Evolutionary conservation across 1,284 basidiomycete species (phyloP).

Genomic region (Moesziomyces sp.): DNA sequence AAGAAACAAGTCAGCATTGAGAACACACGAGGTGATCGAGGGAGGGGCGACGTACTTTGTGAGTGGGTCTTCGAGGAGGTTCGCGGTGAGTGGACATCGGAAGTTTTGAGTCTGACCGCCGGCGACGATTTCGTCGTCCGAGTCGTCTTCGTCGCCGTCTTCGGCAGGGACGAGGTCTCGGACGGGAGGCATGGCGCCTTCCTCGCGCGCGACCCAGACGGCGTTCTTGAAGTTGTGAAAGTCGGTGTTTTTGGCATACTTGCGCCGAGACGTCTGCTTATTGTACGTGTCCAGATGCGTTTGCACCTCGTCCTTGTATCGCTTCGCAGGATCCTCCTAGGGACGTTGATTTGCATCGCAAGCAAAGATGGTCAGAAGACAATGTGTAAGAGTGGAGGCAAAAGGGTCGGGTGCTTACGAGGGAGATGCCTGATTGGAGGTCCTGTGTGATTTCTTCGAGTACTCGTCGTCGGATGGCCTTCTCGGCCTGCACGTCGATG

Average conservation of each 20-base stretch:
- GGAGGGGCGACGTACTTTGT: conserved; percentile 26
- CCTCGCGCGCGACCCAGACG: conserved; percentile 48
- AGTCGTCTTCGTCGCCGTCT: conserved; percentile 33
- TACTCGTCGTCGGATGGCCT: conserved; percentile 29
- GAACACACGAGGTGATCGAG: neutral
- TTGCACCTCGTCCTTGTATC: conserved; percentile 30
- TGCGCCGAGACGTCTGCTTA: conserved; percentile 48
- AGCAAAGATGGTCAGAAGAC: neutral
- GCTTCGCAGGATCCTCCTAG: conserved; percentile 16
- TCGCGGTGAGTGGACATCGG: conserved; percentile 55
- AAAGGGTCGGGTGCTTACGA: conserved; percentile 23
- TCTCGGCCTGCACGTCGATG: conserved; percentile 52
- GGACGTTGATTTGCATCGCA: neutral
- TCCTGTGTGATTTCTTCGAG: conserved; percentile 41
- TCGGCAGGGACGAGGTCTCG: conserved; percentile 52
- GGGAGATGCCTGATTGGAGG: conserved; percentile 16
- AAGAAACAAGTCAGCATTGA: no score
- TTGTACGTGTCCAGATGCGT: conserved; percentile 25
- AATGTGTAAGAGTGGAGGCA: neutral
- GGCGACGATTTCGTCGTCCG: conserved; percentile 53
- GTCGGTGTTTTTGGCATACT: conserved; percentile 43
- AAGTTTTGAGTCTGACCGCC: conserved; percentile 53
- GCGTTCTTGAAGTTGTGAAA: conserved; percentile 55
- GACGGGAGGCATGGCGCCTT: conserved; percentile 58
- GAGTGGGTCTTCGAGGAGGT: conserved; percentile 54